Percentiles rank a stretch among this genome's conserved stretches.
Evolutionary conservation across 2,329 filamentous ascomycete species (phyloP).

Genomic region (Pseudocercospora fijiensis): DNA sequence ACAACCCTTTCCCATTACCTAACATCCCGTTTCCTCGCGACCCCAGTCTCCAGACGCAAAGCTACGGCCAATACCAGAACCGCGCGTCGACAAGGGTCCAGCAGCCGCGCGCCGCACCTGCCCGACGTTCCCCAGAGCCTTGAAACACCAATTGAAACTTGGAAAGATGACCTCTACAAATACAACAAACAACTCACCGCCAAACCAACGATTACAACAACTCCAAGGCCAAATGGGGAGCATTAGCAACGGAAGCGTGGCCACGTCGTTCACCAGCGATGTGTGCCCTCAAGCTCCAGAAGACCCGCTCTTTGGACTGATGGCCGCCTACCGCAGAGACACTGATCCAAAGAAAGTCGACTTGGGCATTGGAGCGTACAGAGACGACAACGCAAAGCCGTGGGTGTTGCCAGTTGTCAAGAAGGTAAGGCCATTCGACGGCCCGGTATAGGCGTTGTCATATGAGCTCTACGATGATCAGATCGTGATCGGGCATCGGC

Average conservation of each 20-base stretch:
- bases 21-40: background rate
- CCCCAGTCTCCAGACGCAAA: background rate
- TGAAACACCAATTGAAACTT: background rate
- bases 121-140: background rate
- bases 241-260: constrained; percentile 19
- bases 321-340: constrained; percentile 83
- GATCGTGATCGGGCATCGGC: background rate
- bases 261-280: constrained; percentile 30
- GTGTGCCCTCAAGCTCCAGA: constrained; percentile 65
- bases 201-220: constrained; percentile 31
- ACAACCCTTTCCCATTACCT: background rate
- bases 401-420: constrained; percentile 96
- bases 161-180: constrained; percentile 15
- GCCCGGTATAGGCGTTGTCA: background rate
- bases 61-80: background rate
- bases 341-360: constrained; percentile 78
- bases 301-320: constrained; percentile 90
- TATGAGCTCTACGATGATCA: background rate
- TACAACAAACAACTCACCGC: constrained; percentile 40
- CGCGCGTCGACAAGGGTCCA: background rate
- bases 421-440: constrained; percentile 63
- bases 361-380: constrained; percentile 90
- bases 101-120: background rate
- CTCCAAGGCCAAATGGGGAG: constrained; percentile 31
- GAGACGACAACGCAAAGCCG: constrained; percentile 92